Conservation (phyloP, 805 yeast species). For the Priceomyces medius region DNA sequence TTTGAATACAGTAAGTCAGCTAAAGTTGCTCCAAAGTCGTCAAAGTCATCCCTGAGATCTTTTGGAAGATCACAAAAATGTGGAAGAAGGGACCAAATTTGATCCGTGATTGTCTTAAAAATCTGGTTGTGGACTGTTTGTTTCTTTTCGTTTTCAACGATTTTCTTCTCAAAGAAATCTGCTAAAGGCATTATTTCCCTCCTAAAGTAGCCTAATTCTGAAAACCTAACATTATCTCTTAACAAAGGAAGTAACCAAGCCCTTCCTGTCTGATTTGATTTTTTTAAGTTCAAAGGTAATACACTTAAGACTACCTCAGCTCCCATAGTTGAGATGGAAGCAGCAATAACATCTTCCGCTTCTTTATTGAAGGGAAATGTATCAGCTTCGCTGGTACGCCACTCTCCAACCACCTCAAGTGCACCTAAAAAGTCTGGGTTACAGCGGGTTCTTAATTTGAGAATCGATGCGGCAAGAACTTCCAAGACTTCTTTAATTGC, state of each 20-base stretch:
- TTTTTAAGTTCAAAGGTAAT: slow-evolving; percentile 77
- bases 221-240: slow-evolving; percentile 78
- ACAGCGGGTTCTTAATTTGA: slow-evolving; percentile 60
- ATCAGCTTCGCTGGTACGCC: slow-evolving; percentile 77
- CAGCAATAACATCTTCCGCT: slow-evolving; percentile 76
- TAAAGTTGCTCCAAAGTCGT: slow-evolving; percentile 75
- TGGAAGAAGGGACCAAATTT: slow-evolving; percentile 89
- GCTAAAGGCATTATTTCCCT: slow-evolving; percentile 65
- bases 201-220: slow-evolving; percentile 64
- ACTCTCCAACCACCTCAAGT: slow-evolving; percentile 72
- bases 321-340: slow-evolving; percentile 79
- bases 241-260: slow-evolving; percentile 93
- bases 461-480: slow-evolving; percentile 59
- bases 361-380: slow-evolving; percentile 68
- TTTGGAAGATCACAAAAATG: slow-evolving; percentile 83
- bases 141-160: slow-evolving; percentile 41
- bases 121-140: slow-evolving; percentile 73
- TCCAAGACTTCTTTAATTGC: slow-evolving; percentile 76
- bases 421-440: slow-evolving; percentile 70
- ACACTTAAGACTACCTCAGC: slow-evolving; percentile 75
- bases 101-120: slow-evolving; percentile 82
- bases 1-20: slow-evolving; percentile 73
- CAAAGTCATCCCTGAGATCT: slow-evolving; percentile 65
- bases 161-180: slow-evolving; percentile 51
- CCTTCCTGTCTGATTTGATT: slow-evolving; percentile 67